Conservation (phyloP, 306 rosid genomes). For the Echinosophora koreensis region DNA sequence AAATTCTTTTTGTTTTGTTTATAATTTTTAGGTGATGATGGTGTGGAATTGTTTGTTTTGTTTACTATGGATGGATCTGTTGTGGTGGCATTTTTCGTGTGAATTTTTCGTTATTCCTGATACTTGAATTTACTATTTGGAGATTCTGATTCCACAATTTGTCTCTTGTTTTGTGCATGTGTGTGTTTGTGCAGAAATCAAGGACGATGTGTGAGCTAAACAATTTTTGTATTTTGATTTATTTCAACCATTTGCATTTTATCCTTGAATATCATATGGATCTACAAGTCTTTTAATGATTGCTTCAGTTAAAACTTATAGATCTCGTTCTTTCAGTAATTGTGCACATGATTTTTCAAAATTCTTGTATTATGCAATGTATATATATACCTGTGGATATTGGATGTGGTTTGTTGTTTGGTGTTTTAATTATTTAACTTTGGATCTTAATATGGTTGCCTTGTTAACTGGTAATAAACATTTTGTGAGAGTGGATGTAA, state of each 20-base stretch:
- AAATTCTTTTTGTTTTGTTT: neutral
- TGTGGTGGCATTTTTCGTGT: constrained; percentile 36
- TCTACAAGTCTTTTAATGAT: constrained; percentile 26
- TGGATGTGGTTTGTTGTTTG: neutral
- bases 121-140: neutral
- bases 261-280: constrained; percentile 13
- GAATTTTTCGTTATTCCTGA: constrained; percentile 54
- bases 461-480: neutral
- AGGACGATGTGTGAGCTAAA: constrained; percentile 3
- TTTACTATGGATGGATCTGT: constrained; percentile 50
- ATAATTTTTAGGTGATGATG: neutral
- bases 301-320: constrained; percentile 22
- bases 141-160: constrained; percentile 34
- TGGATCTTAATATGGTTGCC: constrained; percentile 17
- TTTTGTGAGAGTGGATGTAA: neutral
- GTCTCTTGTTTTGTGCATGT: constrained; percentile 27
- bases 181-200: constrained; percentile 1
- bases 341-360: constrained; percentile 1
- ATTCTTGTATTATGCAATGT: neutral
- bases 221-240: neutral
- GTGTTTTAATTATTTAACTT: constrained; percentile 18
- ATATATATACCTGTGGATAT: neutral
- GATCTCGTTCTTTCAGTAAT: constrained; percentile 49
- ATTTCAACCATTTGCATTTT: constrained; percentile 13
- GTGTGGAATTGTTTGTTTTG: constrained; percentile 30